These are phyloP conservation scores for Anthoceros angustus DNA, from an alignment of 225 moss, liverwort and hornwort genomes.

Conservation along the genomic window DNA sequence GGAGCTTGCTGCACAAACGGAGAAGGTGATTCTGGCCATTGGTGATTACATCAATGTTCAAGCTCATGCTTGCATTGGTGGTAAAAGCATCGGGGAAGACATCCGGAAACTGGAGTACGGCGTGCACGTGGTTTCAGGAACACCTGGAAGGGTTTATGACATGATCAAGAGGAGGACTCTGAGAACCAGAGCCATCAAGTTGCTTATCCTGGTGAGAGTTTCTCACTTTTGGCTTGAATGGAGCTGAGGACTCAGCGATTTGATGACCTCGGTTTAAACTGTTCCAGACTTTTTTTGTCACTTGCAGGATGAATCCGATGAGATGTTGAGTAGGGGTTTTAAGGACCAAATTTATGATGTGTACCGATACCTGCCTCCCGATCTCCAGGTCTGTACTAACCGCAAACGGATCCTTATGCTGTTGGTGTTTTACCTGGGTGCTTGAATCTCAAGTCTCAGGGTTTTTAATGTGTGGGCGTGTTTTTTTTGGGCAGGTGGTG, in stretches of 20 bases:
- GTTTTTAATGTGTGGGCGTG: not conserved
- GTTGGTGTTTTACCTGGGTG: not conserved
- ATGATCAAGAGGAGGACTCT: conserved; percentile 79
- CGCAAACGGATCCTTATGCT: not conserved
- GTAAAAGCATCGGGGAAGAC: conserved; percentile 83
- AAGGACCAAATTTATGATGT: conserved; percentile 88
- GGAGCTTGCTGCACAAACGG: conserved; percentile 79
- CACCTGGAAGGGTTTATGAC: conserved; percentile 78
- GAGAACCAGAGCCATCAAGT: conserved; percentile 69
- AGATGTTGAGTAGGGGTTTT: conserved; percentile 86
- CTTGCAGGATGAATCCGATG: conserved; percentile 78
- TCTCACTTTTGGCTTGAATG: not conserved
- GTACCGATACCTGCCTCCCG: conserved; percentile 73
- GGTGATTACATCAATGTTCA: conserved; percentile 83
- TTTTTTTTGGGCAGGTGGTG: conserved; percentile 56
- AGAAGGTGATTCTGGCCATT: conserved; percentile 81
- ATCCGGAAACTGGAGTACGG: conserved; percentile 81
- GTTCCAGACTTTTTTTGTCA: not conserved
- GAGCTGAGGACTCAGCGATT: not conserved
- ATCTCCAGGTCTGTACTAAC: conserved; percentile 34
- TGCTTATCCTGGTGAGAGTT: conserved; percentile 50
- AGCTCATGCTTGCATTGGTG: conserved; percentile 85
- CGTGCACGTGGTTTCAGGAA: conserved; percentile 80
- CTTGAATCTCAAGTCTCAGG: not conserved
- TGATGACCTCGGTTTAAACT: not conserved